Percentiles rank a stretch among this genome's conserved stretches.
Conservation (phyloP, 106 monocot species). For the Triglochin maritima region DNA sequence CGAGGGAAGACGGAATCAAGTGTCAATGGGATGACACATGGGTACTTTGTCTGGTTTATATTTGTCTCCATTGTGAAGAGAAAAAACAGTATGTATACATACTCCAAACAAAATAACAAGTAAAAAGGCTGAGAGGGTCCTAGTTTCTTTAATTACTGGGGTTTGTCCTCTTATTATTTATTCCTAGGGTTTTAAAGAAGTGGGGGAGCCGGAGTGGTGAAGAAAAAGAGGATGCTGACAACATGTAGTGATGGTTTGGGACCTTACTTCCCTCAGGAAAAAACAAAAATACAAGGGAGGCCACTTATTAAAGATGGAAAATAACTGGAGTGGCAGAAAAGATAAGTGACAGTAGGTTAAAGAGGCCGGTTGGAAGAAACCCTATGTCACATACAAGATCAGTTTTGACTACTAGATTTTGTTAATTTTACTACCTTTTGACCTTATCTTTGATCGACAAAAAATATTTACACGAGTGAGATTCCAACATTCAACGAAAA, state of each 20-base stretch:
- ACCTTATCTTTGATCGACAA: no score
- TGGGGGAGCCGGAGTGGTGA: background rate
- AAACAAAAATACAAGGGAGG: background rate
- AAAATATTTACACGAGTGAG: no score
- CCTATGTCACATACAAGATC: no score
- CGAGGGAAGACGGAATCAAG: background rate
- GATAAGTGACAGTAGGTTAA: no score
- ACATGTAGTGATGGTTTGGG: background rate
- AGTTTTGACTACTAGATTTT: no score
- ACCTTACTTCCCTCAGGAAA: background rate
- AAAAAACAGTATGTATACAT: constrained; percentile 1
- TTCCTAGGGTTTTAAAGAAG: background rate
- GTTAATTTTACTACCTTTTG: no score
- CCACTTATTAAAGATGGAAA: no score
- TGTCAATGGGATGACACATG: background rate
- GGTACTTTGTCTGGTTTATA: background rate
- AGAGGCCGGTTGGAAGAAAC: no score
- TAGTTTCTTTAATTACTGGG: background rate
- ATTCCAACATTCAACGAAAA: no score
- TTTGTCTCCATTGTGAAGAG: constrained; percentile 2
- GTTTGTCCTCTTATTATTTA: constrained; percentile 8
- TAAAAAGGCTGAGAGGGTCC: background rate
- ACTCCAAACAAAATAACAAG: background rate
- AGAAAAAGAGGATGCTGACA: constrained; percentile 6
- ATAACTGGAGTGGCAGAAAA: no score